phyloP scores from a whole-genome alignment of 2,329 filamentous ascomycete genomes.

The Sclerotinia glacialis region DNA sequence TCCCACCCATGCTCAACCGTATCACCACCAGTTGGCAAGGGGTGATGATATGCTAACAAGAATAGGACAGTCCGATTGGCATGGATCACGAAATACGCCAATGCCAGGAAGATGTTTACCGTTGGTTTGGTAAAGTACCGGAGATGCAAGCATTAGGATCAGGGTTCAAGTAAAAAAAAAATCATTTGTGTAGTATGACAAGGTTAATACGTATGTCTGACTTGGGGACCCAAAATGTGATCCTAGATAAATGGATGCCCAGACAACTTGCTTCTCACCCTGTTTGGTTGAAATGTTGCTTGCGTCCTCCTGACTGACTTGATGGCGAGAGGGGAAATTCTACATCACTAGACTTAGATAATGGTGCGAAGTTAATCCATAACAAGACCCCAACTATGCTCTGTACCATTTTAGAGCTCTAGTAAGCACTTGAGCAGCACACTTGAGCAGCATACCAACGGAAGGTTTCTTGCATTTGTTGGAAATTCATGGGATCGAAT shows the following conservation, averaged over 20 bases:
- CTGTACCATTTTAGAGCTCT: not conserved
- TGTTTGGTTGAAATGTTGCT: slow-evolving; percentile 3
- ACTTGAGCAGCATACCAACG: too few species aligned
- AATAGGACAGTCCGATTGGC: slow-evolving; percentile 19
- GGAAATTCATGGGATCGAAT: slow-evolving; percentile 17
- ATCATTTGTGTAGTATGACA: not conserved
- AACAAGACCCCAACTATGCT: not conserved
- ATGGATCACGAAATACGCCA: slow-evolving; percentile 8
- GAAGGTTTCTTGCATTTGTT: slow-evolving; percentile 18
- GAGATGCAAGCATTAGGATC: slow-evolving; percentile 20
- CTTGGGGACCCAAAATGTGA: not conserved
- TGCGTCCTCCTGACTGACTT: slow-evolving; percentile 14
- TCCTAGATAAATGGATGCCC: not conserved
- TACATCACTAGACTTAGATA: not conserved
- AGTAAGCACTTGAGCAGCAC: slow-evolving; percentile 15
- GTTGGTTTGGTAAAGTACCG: slow-evolving; percentile 22
- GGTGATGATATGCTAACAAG: slow-evolving; percentile 9
- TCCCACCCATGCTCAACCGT: not conserved
- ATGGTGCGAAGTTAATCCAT: not conserved
- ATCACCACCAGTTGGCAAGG: not conserved
- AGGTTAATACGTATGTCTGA: not conserved
- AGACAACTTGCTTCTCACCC: not conserved
- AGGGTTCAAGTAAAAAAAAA: slow-evolving; percentile 4
- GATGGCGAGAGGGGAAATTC: not conserved
- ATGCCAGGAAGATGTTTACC: slow-evolving; percentile 19